These are phyloP conservation scores for Persicaria maculosa DNA, from an alignment of 148 eudicot species.

Conservation along the genomic window DNA sequence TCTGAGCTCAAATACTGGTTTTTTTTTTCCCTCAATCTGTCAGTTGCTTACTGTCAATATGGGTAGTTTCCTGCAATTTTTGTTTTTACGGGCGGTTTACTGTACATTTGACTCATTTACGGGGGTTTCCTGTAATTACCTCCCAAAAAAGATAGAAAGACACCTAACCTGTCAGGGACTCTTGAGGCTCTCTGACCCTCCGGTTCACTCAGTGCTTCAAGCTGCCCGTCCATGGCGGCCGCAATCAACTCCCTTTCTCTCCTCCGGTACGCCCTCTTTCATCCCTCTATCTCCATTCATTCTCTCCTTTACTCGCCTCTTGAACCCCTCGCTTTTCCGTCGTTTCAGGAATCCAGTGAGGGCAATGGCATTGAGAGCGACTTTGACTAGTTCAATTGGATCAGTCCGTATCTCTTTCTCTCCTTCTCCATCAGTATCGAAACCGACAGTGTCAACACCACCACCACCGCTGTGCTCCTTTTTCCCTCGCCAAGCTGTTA, in stretches of 20 bases:
- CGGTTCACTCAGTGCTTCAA: neutral
- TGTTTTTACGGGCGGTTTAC: too few species aligned
- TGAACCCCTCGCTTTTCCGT: neutral
- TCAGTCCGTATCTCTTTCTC: neutral
- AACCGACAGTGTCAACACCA: neutral
- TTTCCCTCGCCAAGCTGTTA: neutral
- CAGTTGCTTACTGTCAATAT: too few species aligned
- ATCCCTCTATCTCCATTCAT: neutral
- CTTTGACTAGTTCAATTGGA: neutral
- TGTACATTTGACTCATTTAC: too few species aligned
- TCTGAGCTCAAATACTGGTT: too few species aligned
- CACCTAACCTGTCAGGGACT: neutral
- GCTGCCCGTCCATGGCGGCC: conserved; percentile 8
- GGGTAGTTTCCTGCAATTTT: too few species aligned
- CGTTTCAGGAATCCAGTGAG: conserved; percentile 9
- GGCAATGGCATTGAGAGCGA: conserved; percentile 5
- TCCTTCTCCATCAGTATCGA: neutral
- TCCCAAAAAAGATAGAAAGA: neutral
- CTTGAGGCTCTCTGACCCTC: neutral
- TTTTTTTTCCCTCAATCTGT: too few species aligned
- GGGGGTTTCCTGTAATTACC: too few species aligned
- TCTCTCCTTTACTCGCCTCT: neutral
- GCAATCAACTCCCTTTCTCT: conserved; percentile 4
- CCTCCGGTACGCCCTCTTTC: neutral
- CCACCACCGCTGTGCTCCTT: neutral